Conservation (phyloP, 352 stramenopile species). For the Phytopythium chamaehyphon region DNA sequence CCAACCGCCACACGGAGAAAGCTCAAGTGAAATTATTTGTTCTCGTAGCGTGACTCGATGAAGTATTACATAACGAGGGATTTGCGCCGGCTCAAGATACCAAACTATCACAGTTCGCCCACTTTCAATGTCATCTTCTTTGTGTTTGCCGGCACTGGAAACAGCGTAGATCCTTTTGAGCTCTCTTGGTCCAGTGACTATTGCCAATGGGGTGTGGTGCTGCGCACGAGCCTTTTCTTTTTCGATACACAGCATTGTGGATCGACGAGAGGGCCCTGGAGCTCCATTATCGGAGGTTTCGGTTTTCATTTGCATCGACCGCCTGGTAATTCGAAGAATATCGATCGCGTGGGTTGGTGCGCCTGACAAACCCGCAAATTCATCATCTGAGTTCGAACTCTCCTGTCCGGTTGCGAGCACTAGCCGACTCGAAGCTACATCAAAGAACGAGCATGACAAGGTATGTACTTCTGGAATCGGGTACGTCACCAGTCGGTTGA, state of each 20-base stretch:
- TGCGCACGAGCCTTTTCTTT: conserved; percentile 27
- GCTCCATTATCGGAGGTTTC: not conserved
- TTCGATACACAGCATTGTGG: conserved; percentile 50
- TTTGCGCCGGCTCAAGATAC: conserved; percentile 10
- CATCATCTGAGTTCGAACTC: not conserved
- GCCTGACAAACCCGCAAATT: conserved; percentile 1
- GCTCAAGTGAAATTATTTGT: conserved; percentile 24
- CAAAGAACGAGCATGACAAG: conserved; percentile 43
- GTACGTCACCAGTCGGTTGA: conserved; percentile 55
- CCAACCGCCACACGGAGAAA: conserved; percentile 43
- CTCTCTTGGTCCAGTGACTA: conserved; percentile 23
- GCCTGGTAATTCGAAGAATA: conserved; percentile 46
- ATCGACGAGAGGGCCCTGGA: not conserved
- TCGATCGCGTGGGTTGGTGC: conserved; percentile 42
- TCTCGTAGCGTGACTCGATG: conserved; percentile 28
- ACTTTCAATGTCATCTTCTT: not conserved
- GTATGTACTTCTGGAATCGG: conserved; percentile 30
- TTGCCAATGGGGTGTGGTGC: conserved; percentile 29
- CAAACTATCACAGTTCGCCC: conserved; percentile 18
- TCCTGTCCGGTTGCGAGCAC: conserved; percentile 28
- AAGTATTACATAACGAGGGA: conserved; percentile 13
- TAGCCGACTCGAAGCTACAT: conserved; percentile 29
- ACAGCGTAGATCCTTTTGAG: conserved; percentile 37
- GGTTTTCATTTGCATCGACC: conserved; percentile 12
- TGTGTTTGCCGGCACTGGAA: not conserved